Percentiles rank a stretch among this genome's conserved stretches.
phyloP scores from a whole-genome alignment of 495 filamentous ascomycete species.

The Penicillium egyptiacum region DNA sequence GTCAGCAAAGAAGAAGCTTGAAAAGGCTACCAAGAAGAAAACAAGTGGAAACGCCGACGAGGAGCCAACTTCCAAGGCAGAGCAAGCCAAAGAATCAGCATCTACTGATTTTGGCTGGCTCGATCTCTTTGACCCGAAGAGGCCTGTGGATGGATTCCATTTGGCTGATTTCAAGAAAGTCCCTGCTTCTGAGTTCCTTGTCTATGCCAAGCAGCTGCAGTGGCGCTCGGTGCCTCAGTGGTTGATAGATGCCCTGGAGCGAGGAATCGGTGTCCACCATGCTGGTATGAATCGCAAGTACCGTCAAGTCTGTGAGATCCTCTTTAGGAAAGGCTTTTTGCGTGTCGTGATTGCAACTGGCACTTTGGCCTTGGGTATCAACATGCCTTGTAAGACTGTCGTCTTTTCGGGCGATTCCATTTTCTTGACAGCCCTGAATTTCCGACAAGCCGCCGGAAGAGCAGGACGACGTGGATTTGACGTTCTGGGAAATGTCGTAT shows the following conservation, averaged over 20 bases:
- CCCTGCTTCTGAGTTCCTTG: constrained; percentile 51
- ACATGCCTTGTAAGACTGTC: constrained; percentile 83
- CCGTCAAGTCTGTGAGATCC: constrained; percentile 55
- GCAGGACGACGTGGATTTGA: constrained; percentile 80
- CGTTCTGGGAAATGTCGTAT: constrained; percentile 76
- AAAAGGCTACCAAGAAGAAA: constrained; percentile 33
- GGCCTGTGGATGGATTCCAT: constrained; percentile 59
- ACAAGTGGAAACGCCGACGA: constrained; percentile 41
- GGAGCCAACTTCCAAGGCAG: constrained; percentile 45
- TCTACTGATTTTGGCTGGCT: constrained; percentile 53
- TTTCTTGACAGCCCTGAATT: constrained; percentile 71
- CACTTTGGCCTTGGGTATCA: constrained; percentile 74
- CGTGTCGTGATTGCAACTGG: constrained; percentile 76
- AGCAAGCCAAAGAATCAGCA: constrained; percentile 53
- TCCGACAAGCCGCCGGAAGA: constrained; percentile 72
- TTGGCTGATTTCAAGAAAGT: constrained; percentile 63
- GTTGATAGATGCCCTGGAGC: constrained; percentile 54
- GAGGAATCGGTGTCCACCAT: constrained; percentile 76
- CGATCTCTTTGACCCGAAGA: constrained; percentile 64
- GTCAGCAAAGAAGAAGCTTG: constrained; percentile 32
- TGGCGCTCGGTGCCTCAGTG: constrained; percentile 33
- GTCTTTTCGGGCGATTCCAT: constrained; percentile 73
- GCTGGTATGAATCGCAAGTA: constrained; percentile 76
- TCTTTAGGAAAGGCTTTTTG: constrained; percentile 72
- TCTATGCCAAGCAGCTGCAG: constrained; percentile 47